Evolutionary conservation across 495 filamentous ascomycete genomes (phyloP), one percentile per base, ranked within the genome.

Genomic region (Trichoderma asperelloides): DNA sequence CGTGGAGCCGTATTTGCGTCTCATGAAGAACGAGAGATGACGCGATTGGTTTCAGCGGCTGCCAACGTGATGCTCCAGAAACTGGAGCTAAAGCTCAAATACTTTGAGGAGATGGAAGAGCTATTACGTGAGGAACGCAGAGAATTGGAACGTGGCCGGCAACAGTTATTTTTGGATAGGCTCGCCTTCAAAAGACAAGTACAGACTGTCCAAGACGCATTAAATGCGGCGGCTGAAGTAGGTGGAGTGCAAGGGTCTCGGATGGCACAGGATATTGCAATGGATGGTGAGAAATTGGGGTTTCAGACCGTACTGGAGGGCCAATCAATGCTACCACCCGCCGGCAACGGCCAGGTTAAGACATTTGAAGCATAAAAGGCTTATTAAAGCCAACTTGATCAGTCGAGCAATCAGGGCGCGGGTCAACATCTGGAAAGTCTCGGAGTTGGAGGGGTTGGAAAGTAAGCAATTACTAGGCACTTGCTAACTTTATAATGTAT

Each of bases 1-100:
- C 90, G 95, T 66, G 87, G 93, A 25, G 88, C 89, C 15, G 94
- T 89, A 6, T 86, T 98, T 37, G 91, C 92, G 12, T 97, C 95
- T 0, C 92, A 97, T 71, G 92, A 96, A 75, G 95, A 98, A 77
- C 92, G 95, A 33, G 91, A 96, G 74, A 94, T 97, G 89, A 94
- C 94, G 37, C 87, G 90, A 18, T 88, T 97, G 57, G 91, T 97
- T 27, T 92, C 91, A 13, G 86, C 90, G 2, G 87, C 92, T 0
- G 89, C 96, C 65, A 96, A 96, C 74, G 80, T 91, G 18, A 92
- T 89, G 21, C 82, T 97, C 37, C 85, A 91, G 72, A 93, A 93
- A 75, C 84, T 92, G 73, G 89, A 93, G 72, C 80, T 93, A 66
- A 93, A 93, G 80, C 81, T 95, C 64, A 86, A 89, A 71, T 96